These are phyloP conservation scores for Fusarium sp. DNA, from an alignment of 2,329 filamentous ascomycete genomes.

Conservation along the genomic window DNA sequence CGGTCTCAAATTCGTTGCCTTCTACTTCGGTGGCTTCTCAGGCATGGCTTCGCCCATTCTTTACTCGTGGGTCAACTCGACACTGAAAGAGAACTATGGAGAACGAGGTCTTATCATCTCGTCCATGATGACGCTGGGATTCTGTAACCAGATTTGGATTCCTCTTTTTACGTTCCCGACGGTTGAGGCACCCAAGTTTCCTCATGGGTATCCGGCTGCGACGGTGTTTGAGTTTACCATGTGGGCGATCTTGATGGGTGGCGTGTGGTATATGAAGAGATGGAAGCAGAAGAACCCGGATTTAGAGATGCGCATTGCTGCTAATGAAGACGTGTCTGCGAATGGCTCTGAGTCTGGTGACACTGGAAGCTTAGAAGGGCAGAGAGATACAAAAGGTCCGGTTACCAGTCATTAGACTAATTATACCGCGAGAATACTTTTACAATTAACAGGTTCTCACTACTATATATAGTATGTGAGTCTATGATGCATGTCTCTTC, in stretches of 20 bases:
- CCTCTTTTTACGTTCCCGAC: constrained; percentile 1
- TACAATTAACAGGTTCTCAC: rapidly evolving
- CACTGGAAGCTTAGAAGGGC: neutral
- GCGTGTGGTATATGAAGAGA: constrained; percentile 10
- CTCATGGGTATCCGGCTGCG: neutral
- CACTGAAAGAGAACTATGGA: neutral
- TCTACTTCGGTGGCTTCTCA: constrained; percentile 11
- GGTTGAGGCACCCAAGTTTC: neutral
- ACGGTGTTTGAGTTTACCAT: neutral
- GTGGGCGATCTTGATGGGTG: constrained; percentile 11
- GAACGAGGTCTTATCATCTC: constrained; percentile 6
- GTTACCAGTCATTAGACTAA: neutral
- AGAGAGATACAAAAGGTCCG: neutral
- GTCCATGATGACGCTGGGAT: constrained; percentile 11
- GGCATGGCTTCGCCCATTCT: constrained; percentile 4
- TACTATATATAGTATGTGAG: neutral
- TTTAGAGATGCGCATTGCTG: neutral
- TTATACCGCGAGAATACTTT: neutral
- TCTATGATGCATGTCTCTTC: neutral
- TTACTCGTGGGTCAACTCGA: neutral
- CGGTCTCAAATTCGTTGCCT: neutral
- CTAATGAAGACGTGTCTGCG: neutral
- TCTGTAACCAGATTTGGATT: constrained; percentile 16
- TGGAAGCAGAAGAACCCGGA: neutral
- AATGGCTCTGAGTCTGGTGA: neutral